Base-by-base conservation (phyloP, 2,329 filamentous ascomycete species). In the Teratosphaeriaceae sp. region DNA sequence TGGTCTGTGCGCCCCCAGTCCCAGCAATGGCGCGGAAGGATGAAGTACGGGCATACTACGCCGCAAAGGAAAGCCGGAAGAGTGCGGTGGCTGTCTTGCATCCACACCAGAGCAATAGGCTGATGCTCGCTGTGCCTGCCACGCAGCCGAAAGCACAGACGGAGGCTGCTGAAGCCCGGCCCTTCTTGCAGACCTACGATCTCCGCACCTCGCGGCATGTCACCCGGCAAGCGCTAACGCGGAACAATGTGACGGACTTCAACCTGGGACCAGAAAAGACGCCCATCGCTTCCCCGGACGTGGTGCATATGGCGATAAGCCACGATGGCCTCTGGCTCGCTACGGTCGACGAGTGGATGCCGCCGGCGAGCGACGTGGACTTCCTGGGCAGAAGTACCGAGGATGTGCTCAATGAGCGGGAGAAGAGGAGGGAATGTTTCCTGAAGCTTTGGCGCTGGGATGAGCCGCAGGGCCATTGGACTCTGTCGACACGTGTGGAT, bases 271-370 rank as follows among this genome's bases (percentile, higher is more conserved):
- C 82, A 12, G 82, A 84, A 51, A 80, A 85, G 4, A 75, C 78
- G 40, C 74, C 77, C 3, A 79, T 97, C 38, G 74, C 79, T 12
- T 85, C 95, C 53, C 90, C 92, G 1, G 78, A 84, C 48, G 77
- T 95, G 36, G 83, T 78, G 5, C 78, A 84, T 43, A 70, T 97
- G 39, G 77, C 82, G 33, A 79, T 92, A 53, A 90, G 85, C 33
- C 70, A 76, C 38, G 84, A 97, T 58, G 90, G 90, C 15, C 75
- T 80, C 51, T 97, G 90, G 89, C 75, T 98, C 44, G 89, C 85
- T 3, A 96, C 88, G 1, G 78, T 94, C 1, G 92, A 98, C 60
- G 85, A 89, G 57, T 98, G 92, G 92, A 75, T 76, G 40, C 88
- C 88, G 1, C 79, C 85, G 8, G 67, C 70, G 11, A 71, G 76